Evolutionary conservation across 208 protist species (phyloP).

Genomic region (Trypanosoma lewisi): DNA sequence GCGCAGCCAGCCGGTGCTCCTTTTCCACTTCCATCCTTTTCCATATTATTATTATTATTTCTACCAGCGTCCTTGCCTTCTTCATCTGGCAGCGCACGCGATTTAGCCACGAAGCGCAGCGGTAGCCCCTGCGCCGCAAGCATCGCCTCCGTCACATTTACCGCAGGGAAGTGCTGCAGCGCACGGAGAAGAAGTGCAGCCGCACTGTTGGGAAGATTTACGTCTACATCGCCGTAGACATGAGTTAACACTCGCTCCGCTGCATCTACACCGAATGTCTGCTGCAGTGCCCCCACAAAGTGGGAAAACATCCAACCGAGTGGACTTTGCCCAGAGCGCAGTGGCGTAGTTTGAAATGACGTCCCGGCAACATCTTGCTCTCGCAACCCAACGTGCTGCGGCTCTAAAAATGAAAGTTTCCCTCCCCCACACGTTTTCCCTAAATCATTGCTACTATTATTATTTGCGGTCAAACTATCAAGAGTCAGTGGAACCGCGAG

Average conservation of each 20-base stretch:
- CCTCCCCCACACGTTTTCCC: background rate
- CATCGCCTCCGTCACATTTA: conserved; percentile 66
- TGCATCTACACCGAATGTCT: conserved; percentile 30
- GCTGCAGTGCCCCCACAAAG: conserved; percentile 74
- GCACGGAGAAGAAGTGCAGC: conserved; percentile 43
- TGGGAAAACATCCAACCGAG: conserved; percentile 86
- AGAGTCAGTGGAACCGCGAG: conserved; percentile 36
- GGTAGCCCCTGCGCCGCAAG: conserved; percentile 74
- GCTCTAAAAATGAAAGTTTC: conserved; percentile 44
- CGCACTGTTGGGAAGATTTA: conserved; percentile 39
- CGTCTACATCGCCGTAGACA: conserved; percentile 33
- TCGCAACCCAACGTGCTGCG: conserved; percentile 32
- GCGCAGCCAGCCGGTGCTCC: too few relatives aligned
- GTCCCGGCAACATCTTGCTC: conserved; percentile 61
- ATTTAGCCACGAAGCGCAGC: conserved; percentile 54
- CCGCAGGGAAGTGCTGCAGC: conserved; percentile 52
- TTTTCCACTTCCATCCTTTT: too few relatives aligned
- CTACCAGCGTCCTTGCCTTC: background rate
- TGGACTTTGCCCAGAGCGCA: conserved; percentile 63
- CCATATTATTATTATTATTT: too few relatives aligned
- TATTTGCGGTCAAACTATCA: background rate
- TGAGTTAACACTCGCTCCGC: conserved; percentile 33
- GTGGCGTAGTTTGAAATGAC: conserved; percentile 58
- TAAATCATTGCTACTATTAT: background rate
- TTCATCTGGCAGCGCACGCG: conserved; percentile 28